These are phyloP conservation scores for Anthoceros angustus DNA, from an alignment of 225 moss, liverwort and hornwort species.

Conservation along the genomic window DNA sequence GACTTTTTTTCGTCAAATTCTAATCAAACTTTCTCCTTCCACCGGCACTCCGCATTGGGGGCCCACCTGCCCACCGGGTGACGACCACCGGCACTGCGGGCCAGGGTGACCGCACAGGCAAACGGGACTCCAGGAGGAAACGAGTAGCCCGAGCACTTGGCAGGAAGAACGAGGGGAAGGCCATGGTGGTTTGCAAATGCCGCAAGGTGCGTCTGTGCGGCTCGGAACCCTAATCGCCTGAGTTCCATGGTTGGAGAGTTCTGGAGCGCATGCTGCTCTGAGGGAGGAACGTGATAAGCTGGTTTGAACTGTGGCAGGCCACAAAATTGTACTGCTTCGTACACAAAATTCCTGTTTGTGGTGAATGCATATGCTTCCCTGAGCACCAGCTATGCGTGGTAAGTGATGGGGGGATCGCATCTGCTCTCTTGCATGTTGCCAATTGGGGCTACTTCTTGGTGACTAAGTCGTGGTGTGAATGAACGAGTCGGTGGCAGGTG, in stretches of 20 bases:
- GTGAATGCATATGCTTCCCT: constrained; percentile 76
- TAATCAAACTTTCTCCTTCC: no score
- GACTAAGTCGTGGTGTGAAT: no score
- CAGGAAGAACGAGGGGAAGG: constrained; percentile 13
- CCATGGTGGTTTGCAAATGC: constrained; percentile 98
- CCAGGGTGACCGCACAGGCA: no score
- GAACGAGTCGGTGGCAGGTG: constrained; percentile 27
- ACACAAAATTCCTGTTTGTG: constrained; percentile 95
- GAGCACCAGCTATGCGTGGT: constrained; percentile 94
- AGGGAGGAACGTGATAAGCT: not conserved
- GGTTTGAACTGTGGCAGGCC: constrained; percentile 37
- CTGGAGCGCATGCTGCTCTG: not conserved
- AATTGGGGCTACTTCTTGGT: no score
- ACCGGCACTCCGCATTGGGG: no score
- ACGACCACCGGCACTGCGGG: no score
- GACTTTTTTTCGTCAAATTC: no score
- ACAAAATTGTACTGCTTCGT: constrained; percentile 99
- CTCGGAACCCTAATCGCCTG: not conserved
- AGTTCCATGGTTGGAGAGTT: not conserved
- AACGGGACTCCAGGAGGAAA: no score
- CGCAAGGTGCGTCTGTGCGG: constrained; percentile 43
- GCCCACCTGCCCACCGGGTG: no score
- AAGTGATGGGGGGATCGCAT: not conserved
- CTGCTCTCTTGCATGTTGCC: no score
- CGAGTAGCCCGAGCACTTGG: not conserved